These are phyloP conservation scores for Ammopiptanthus mongolicus DNA, from an alignment of 306 rosid species.

Conservation along the genomic window DNA sequence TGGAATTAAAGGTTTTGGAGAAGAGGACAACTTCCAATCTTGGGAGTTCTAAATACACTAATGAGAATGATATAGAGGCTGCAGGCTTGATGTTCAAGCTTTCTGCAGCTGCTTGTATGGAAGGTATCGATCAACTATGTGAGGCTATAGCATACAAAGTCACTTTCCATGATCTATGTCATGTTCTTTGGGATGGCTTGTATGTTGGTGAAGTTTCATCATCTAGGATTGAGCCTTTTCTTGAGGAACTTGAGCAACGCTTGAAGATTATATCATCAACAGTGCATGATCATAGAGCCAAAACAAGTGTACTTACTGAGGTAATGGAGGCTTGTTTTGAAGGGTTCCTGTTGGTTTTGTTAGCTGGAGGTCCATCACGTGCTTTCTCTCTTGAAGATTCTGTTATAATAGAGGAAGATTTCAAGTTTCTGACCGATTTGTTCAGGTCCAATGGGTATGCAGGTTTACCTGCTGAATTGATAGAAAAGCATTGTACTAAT, in stretches of 20 bases:
- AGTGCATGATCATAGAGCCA: conserved; percentile 60
- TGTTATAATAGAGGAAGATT: conserved; percentile 60
- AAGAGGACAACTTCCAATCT: conserved; percentile 48
- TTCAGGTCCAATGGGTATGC: conserved; percentile 87
- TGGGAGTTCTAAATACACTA: conserved; percentile 30
- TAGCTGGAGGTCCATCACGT: conserved; percentile 87
- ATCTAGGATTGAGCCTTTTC: conserved; percentile 69
- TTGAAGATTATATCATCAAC: conserved; percentile 65
- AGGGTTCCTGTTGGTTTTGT: conserved; percentile 68
- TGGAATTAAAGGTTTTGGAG: conserved; percentile 50
- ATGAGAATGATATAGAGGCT: conserved; percentile 16
- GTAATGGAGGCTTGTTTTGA: conserved; percentile 74
- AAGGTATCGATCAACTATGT: conserved; percentile 60
- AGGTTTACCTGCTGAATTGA: conserved; percentile 65
- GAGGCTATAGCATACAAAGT: conserved; percentile 68
- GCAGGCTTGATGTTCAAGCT: conserved; percentile 52
- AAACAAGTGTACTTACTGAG: conserved; percentile 58
- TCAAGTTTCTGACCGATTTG: conserved; percentile 58
- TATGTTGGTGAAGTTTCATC: conserved; percentile 55
- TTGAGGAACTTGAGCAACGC: conserved; percentile 67
- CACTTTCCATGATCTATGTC: conserved; percentile 52
- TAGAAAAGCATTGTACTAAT: conserved; percentile 39
- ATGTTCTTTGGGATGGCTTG: conserved; percentile 68
- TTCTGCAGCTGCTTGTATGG: conserved; percentile 49
- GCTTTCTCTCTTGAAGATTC: conserved; percentile 54